phyloP scores from a whole-genome alignment of 768 basidiomycete species.

The Neoboletus subvelutipes region DNA sequence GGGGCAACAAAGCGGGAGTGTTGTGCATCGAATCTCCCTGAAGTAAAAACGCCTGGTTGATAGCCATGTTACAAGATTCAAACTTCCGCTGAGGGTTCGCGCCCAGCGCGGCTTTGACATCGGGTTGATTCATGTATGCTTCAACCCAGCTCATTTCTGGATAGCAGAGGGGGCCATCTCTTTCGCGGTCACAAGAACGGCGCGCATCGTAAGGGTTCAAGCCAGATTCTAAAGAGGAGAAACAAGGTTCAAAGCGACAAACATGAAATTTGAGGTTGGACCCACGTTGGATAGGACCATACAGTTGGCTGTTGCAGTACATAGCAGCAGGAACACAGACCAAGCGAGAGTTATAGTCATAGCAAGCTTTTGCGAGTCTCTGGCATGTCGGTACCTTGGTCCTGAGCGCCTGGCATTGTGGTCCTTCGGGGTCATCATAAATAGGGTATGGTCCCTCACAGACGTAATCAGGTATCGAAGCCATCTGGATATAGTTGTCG shows the following conservation, averaged over 20 bases:
- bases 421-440: constrained; percentile 66
- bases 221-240: constrained; percentile 50
- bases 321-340: constrained; percentile 70
- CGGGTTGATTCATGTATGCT: constrained; percentile 77
- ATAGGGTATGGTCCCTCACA: constrained; percentile 84
- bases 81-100: constrained; percentile 60
- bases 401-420: constrained; percentile 62
- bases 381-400: constrained; percentile 74
- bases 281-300: constrained; percentile 69
- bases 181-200: constrained; percentile 63
- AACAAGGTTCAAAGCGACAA: background rate
- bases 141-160: constrained; percentile 85
- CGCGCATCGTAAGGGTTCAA: constrained; percentile 91
- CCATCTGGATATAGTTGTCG: constrained; percentile 80
- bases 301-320: constrained; percentile 79
- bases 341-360: constrained; percentile 56
- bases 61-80: constrained; percentile 70
- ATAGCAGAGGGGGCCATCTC: constrained; percentile 77
- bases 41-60: constrained; percentile 76
- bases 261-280: constrained; percentile 4
- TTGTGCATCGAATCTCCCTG: constrained; percentile 90
- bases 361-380: constrained; percentile 69
- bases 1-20: constrained; percentile 72
- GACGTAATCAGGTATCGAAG: constrained; percentile 75
- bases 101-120: constrained; percentile 77